Conservation (phyloP, 805 yeast genomes). For the Tetrapisispora fleetii region DNA sequence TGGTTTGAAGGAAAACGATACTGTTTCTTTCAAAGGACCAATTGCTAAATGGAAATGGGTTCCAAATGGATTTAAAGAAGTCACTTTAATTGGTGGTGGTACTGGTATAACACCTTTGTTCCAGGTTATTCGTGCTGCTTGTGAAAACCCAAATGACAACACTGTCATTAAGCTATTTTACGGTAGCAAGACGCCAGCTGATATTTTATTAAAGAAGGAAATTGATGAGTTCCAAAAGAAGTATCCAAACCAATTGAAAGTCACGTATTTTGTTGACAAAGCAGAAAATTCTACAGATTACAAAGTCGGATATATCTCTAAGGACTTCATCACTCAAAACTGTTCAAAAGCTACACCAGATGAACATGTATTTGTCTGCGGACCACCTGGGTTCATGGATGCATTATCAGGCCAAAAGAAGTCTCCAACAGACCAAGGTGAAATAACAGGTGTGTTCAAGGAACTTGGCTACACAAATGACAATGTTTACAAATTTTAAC, state of each 20-base stretch:
- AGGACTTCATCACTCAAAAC: conserved; percentile 54
- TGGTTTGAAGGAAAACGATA: conserved; percentile 64
- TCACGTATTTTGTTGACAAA: conserved; percentile 74
- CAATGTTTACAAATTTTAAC: conserved; percentile 82
- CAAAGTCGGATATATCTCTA: conserved; percentile 63
- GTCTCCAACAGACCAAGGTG: conserved; percentile 91
- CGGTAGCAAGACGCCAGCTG: conserved; percentile 70
- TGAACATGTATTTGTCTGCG: conserved; percentile 79
- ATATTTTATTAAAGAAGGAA: conserved; percentile 70
- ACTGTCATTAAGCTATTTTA: conserved; percentile 78
- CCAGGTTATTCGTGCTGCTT: conserved; percentile 72
- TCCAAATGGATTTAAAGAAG: conserved; percentile 71
- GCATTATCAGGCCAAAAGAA: conserved; percentile 80
- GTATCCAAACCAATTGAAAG: conserved; percentile 68
- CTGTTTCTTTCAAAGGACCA: conserved; percentile 90
- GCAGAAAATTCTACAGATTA: conserved; percentile 32
- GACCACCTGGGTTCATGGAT: conserved; percentile 87
- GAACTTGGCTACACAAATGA: conserved; percentile 84
- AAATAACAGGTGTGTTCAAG: conserved; percentile 73
- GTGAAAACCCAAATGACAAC: conserved; percentile 64
- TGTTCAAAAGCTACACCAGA: conserved; percentile 60
- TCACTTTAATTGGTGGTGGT: conserved; percentile 90
- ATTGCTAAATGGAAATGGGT: conserved; percentile 83
- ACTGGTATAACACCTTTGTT: conserved; percentile 93
- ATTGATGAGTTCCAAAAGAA: conserved; percentile 47